A percentile compares a stretch with the other conserved stretches of the same genome.
Evolutionary conservation across 352 stramenopile genomes (phyloP).

Genomic region (Phytophthora meadii): DNA sequence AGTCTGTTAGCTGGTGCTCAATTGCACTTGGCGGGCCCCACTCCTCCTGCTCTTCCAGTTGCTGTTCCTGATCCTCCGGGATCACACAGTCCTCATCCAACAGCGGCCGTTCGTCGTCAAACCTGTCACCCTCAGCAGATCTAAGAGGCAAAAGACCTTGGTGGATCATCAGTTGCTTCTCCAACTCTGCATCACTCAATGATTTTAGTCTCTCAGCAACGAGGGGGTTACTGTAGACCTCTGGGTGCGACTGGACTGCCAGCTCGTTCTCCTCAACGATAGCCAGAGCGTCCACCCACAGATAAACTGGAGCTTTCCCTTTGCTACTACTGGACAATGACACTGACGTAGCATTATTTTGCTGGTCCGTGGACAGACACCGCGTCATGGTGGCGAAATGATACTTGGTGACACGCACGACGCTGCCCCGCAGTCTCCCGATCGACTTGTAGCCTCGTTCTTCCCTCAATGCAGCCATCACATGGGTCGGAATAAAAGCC

Average conservation of each 20-base stretch:
- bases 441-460: constrained; percentile 45
- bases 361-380: constrained; percentile 34
- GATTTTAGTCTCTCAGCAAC: constrained; percentile 38
- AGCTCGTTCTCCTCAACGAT: constrained; percentile 63
- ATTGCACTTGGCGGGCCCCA: constrained; percentile 37
- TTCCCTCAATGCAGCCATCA: constrained; percentile 27
- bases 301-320: constrained; percentile 36
- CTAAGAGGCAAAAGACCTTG: constrained; percentile 42
- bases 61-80: constrained; percentile 62
- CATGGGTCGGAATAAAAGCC: constrained; percentile 51
- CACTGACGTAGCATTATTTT: constrained; percentile 24
- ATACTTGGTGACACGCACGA: constrained; percentile 68
- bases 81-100: constrained; percentile 70
- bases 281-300: constrained; percentile 54
- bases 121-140: constrained; percentile 14
- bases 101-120: constrained; percentile 54
- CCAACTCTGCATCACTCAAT: constrained; percentile 39
- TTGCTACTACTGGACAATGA: constrained; percentile 16
- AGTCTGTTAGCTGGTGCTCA: constrained; percentile 49
- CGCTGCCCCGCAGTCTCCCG: constrained; percentile 50
- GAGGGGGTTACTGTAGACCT: constrained; percentile 36
- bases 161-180: constrained; percentile 52
- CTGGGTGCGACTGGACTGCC: constrained; percentile 44
- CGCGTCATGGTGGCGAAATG: constrained; percentile 56
- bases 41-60: constrained; percentile 61